Percentiles rank a stretch among this genome's conserved stretches.
phyloP scores from a whole-genome alignment of 1,139 yeast genomes.

The Magnusiomyces ingens region DNA sequence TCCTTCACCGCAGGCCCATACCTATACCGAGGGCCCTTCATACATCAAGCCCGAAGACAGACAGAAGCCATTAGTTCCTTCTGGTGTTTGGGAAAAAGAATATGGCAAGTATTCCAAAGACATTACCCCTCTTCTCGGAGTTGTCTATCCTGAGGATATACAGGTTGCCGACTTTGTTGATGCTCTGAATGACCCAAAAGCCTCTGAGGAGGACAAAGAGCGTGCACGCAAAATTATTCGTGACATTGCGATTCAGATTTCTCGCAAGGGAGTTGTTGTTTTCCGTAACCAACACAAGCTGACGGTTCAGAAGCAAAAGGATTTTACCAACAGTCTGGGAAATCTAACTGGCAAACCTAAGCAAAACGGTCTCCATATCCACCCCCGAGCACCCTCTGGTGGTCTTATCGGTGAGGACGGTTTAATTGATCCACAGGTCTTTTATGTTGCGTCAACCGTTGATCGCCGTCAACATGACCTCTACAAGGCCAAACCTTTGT shows the following conservation, averaged over 20 bases:
- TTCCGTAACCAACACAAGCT: background rate
- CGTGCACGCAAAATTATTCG: background rate
- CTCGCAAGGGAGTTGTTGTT: background rate
- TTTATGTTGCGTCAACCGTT: background rate
- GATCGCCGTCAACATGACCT: slow-evolving; percentile 6
- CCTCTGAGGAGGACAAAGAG: too few relatives aligned
- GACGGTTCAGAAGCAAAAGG: background rate
- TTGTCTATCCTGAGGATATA: slow-evolving; percentile 2
- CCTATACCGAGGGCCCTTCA: slow-evolving; percentile 1
- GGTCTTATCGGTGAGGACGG: slow-evolving; percentile 3
- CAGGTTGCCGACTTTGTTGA: slow-evolving; percentile 4
- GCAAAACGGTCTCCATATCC: slow-evolving; percentile 8
- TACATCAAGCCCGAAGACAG: slow-evolving; percentile 5
- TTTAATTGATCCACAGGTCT: slow-evolving; percentile 7
- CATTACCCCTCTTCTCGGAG: slow-evolving; percentile 6
- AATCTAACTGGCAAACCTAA: slow-evolving; percentile 6
- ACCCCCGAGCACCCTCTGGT: slow-evolving; percentile 7
- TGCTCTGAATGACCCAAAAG: background rate
- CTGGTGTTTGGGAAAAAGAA: slow-evolving; percentile 5
- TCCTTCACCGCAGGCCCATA: slow-evolving; percentile 1
- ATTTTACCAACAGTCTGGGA: slow-evolving; percentile 5
- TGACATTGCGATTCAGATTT: background rate
- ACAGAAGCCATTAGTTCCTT: background rate
- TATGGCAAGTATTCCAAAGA: slow-evolving; percentile 7
- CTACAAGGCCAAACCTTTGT: slow-evolving; percentile 7